Evolutionary conservation across 495 filamentous ascomycete species (phyloP), one percentile per base, ranked within the genome.

Genomic region (Aspergillus incahuasiensis): DNA sequence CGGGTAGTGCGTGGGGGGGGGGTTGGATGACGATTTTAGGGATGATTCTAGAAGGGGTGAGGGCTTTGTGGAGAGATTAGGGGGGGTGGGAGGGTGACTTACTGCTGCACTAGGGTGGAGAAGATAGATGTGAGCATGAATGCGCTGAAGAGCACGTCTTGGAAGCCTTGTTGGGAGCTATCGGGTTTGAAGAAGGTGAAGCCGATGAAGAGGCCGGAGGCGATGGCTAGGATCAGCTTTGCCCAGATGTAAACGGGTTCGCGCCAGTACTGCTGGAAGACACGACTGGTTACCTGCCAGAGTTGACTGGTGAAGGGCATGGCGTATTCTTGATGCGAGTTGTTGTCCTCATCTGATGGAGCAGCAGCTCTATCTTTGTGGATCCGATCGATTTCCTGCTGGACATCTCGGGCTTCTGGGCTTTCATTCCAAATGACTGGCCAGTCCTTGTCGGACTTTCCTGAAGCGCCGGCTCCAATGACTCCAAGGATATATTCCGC

Each of bases 401-500:
- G 82, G 25, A 91, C 79, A 3, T 75, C 78, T 21, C 69, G 72
- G 53, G 84, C 81, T 71, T 97, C 84, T 47, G 79, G 68, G 60
- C 84, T 89, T 25, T 86, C 74, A 21, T 84, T 84, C 91, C 91
- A 96, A 4, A 82, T 69, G 38, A 82, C 55, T 57, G 81, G 77
- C 91, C 91, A 96, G 67, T 96, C 89, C 54, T 86, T 79, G 1
- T 86, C 85, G 0, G 91, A 85, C 42, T 89, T 88, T 46, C 89
- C 90, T 19, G 69, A 65, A 19, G 70, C 66, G 49, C 68, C 70
- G 8, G 67, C 69, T 47, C 71, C 69, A n/a, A 91, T 92, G 51
- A 89, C 85, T 58, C 95, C 90, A 11, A 97, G 75, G 85, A 96
- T 95, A 83, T 89, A 95, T 68, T 97, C 92, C 13, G 92, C 92